Evolutionary conservation across 179 eudicot species (phyloP).

Genomic region (Beta lomatogona): DNA sequence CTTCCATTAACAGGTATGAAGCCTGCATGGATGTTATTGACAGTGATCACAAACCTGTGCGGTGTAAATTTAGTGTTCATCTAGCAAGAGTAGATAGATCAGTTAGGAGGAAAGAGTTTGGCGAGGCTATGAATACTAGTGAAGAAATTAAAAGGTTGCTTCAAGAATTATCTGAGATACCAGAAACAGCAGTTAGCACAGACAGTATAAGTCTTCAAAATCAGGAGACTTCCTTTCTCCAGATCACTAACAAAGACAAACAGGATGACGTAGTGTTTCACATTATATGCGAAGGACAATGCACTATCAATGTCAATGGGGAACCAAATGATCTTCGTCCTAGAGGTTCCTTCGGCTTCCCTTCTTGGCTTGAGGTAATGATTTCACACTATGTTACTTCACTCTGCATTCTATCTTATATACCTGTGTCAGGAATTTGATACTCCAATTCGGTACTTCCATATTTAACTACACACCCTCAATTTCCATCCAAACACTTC

Average conservation of each 20-base stretch:
- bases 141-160: conserved; percentile 50
- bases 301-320: conserved; percentile 47
- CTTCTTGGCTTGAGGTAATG: conserved; percentile 92
- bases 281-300: conserved; percentile 70
- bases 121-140: conserved; percentile 57
- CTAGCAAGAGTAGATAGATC: conserved; percentile 90
- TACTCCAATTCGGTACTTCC: too few species aligned
- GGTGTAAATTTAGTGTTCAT: conserved; percentile 81
- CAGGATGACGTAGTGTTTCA: conserved; percentile 53
- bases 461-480: too few species aligned
- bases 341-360: conserved; percentile 82
- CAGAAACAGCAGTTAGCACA: conserved; percentile 60
- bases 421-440: too few species aligned
- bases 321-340: conserved; percentile 51
- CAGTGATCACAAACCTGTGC: conserved; percentile 97
- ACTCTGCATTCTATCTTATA: too few species aligned
- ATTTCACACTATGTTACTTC: neutral
- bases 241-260: conserved; percentile 60
- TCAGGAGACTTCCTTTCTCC: conserved; percentile 57
- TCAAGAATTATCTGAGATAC: conserved; percentile 53
- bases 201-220: conserved; percentile 62
- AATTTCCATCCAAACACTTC: too few species aligned
- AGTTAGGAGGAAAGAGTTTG: conserved; percentile 81
- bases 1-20: conserved; percentile 60
- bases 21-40: conserved; percentile 98